Base-by-base conservation (phyloP, 805 yeast genomes). In the Isabelozyma rhagii region DNA sequence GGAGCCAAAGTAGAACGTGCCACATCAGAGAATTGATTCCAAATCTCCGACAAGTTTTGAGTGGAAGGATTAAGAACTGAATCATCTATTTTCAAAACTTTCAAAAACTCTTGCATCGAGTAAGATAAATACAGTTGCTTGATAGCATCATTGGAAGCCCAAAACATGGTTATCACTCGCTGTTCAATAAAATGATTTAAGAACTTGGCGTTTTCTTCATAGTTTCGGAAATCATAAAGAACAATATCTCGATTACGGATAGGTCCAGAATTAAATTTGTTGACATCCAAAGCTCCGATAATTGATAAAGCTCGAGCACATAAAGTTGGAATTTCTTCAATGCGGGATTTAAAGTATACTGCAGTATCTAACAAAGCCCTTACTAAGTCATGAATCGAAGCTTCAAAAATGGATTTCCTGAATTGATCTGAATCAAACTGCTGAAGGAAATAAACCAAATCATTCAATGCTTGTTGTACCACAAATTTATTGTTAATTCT, bases 121-220 rank as follows among this genome's bases (percentile, higher is more conserved):
- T 81, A 87, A 0, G 97, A 97, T 36, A 91, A 76, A 60, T 86
- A 88, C 50, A 88, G 75, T 64, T 94, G 99, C 45, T 83, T 81
- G 18, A 82, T 80, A 0, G 98, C 97, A 60, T 91, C 91, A 34
- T 86, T 87, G 1, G 97, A 86, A 0, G 97, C 91, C 83, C 96
- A 85, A 66, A 91, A 92, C 1, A 90, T 82, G 34, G 89, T 90
- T 8, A 92, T 86, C n/a, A 94, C 74, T 51, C 82, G 75, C 48
- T 80, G 77, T 51, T 88, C 85, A 34, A 92, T 71, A 45, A 92
- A 81, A 56, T 78, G 75, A 3, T 81, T 71, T 31, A 90, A 73
- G 58, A 93, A 89, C 10, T 72, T 75, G 2, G 81, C 71, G n/a
- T 81, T 80, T 57, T 92, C 97, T 4, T 63, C 64, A 25, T 72